Conservation (phyloP, 2,329 filamentous ascomycete species). For the Monilinia laxa region DNA sequence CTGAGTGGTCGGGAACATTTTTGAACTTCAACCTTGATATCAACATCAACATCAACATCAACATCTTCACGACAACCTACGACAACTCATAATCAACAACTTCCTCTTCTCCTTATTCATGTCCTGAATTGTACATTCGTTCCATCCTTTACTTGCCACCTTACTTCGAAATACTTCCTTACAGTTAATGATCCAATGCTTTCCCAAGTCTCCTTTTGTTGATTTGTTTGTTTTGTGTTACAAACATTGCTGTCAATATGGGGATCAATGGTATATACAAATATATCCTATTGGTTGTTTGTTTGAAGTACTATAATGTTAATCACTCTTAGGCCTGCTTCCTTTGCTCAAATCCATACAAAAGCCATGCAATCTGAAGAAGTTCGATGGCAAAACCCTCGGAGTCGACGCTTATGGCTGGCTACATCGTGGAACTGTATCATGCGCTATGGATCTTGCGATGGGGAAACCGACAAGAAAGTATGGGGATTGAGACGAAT, state of each 20-base stretch:
- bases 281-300: neutral
- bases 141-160: conserved; percentile 11
- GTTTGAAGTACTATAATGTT: conserved; percentile 26
- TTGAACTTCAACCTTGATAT: conserved; percentile 2
- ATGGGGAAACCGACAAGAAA: conserved; percentile 84
- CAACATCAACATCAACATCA: neutral
- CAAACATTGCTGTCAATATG: conserved; percentile 30
- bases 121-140: conserved; percentile 16
- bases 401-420: conserved; percentile 98
- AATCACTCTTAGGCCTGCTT: conserved; percentile 64
- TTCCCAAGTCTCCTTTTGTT: conserved; percentile 28
- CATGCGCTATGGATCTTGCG: conserved; percentile 88
- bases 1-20: neutral
- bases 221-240: conserved; percentile 30
- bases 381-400: conserved; percentile 81
- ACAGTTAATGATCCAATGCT: conserved; percentile 10
- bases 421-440: conserved; percentile 89
- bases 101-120: neutral
- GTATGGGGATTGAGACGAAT: conserved; percentile 49
- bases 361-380: conserved; percentile 80
- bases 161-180: conserved; percentile 4
- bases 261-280: conserved; percentile 27
- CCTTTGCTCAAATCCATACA: conserved; percentile 96
- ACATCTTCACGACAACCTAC: conserved; percentile 10
- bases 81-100: neutral